Evolutionary conservation across 2,329 filamentous ascomycete species (phyloP), one percentile per base, ranked within the genome.

Genomic region (Penicillium sp.): DNA sequence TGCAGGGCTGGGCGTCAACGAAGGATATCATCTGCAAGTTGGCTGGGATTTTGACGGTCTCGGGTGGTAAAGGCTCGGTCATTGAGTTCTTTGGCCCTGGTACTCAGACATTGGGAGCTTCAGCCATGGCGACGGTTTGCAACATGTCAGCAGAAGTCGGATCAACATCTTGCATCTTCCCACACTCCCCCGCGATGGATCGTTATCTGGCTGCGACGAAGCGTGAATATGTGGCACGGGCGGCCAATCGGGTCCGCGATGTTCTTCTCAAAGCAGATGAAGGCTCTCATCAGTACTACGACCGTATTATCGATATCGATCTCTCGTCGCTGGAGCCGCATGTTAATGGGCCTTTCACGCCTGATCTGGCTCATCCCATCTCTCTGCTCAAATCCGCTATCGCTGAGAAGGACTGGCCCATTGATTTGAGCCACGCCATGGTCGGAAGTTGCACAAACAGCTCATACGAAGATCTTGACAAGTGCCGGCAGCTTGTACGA

Each of bases 381-480:
- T 97, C 93, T 54, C 85, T 89, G 74, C 98, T 99, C 82, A 92
- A 93, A 74, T 86, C 91, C 61, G 89, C 90, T 1, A 91, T 97
- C 22, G 85, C 90, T 78, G 85, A 90, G 70, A 92, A 97, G 78
- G 83, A 90, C 53, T 99, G 95, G 95, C 95, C 95, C 2, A 86
- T 91, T 75, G 92, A 89, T 65, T 90, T 99, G 64, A 95, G 93
- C 10, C 94, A 95, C 26, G 93, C 93, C 56, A 85, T 99, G 58
- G 99, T 99, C 75, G 95, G 95, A 63, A 97, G 92, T 81, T 99
- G 95, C 84, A 99, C 95, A 53, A 99, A 99, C 85, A 96, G 91
- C 78, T 98, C 95, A 1, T 99, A 98, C 78, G 91, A 97, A 80
- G 95, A 99, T 80, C 77, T 98, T 99, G 95, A 96, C 93, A 37